Conservation (phyloP, 2,329 filamentous ascomycete genomes). For the Colletotrichum salicis region DNA sequence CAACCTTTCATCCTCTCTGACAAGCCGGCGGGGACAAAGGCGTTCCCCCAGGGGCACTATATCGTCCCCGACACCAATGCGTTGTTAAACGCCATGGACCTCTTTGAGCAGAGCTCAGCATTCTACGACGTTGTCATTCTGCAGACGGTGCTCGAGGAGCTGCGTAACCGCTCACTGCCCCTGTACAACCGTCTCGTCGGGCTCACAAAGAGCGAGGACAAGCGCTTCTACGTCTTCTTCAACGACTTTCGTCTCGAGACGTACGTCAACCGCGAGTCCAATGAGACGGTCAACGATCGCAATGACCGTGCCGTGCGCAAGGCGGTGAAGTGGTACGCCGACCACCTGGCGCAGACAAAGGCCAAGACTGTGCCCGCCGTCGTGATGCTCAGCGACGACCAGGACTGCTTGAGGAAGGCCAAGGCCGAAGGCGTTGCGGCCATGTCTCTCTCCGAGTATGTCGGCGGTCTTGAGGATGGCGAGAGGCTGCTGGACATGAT, state of each 20-base stretch:
- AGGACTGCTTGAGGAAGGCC: slow-evolving; percentile 85
- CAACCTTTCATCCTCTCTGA: slow-evolving; percentile 89
- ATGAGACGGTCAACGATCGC: slow-evolving; percentile 93
- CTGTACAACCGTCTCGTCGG: slow-evolving; percentile 93
- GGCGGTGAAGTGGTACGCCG: slow-evolving; percentile 89
- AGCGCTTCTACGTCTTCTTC: slow-evolving; percentile 98
- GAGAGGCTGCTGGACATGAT: slow-evolving; percentile 94
- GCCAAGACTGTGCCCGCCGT: slow-evolving; percentile 75
- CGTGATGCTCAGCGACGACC: slow-evolving; percentile 95
- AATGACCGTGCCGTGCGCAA: slow-evolving; percentile 92
- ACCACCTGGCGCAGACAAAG: slow-evolving; percentile 78
- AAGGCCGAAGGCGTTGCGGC: slow-evolving; percentile 79
- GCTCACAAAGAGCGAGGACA: slow-evolving; percentile 93
- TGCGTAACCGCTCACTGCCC: slow-evolving; percentile 91
- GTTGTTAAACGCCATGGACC: slow-evolving; percentile 93
- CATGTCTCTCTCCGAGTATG: slow-evolving; percentile 78
- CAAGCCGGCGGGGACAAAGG: slow-evolving; percentile 83
- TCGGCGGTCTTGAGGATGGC: slow-evolving; percentile 83
- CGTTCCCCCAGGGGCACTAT: slow-evolving; percentile 89
- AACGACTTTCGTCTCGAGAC: slow-evolving; percentile 97
- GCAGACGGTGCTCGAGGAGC: slow-evolving; percentile 95
- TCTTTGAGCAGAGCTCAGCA: slow-evolving; percentile 90
- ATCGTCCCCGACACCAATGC: slow-evolving; percentile 96
- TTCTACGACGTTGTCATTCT: slow-evolving; percentile 98
- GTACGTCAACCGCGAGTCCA: slow-evolving; percentile 76